Base-by-base conservation (phyloP, 1,284 basidiomycete genomes). In the Ustilago xerochloae region DNA sequence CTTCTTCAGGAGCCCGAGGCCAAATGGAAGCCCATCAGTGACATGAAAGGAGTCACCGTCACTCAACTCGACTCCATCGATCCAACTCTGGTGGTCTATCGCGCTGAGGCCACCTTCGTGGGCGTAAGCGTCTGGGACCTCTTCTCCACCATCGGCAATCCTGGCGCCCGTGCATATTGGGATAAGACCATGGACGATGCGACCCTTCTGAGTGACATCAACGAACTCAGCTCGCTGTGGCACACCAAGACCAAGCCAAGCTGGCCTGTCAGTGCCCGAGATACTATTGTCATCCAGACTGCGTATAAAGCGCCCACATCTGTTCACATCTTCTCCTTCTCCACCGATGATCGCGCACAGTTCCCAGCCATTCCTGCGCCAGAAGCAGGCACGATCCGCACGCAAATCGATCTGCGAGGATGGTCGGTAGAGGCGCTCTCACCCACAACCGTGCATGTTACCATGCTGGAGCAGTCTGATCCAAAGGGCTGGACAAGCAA, bases 401-500 rank as follows among this genome's bases (percentile, higher is more conserved):
- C 93, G 0, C 95, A 98, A 83, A 91, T 97, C 29, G 95, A 97
- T 81, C 87, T 99, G 33, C 93, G 94, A 84, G 97, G 96, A 45
- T 98, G 94, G 93, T 93, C 94, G 0, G 93, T 99, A 73, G 96
- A 99, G 85, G 90, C 93, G 0, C 87, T 99, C 4, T 97, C 94
- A 1, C 97, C 95, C 0, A 98, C 91, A 0, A 99, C 97, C 0
- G 97, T 95, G 0, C 90, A 93, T 33, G 90, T 98, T 58, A 97
- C 95, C 0, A 87, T 99, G 2, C 89, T 99, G 4, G 97, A 99
- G 83, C 97, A 99, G 85, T 94, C 93, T 13, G 95, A 98, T 85
- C 94, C 94, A 2, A 93, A 97, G 82, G 94, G 95, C 50, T 97
- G 96, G 96, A 91, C 93, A 6, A 94, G 93, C 86, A 99, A 98